Percentiles rank a stretch among this genome's conserved stretches.
Evolutionary conservation across 73 alveolate genomes (phyloP).

Genomic region (Paramecium sonneborni): DNA sequence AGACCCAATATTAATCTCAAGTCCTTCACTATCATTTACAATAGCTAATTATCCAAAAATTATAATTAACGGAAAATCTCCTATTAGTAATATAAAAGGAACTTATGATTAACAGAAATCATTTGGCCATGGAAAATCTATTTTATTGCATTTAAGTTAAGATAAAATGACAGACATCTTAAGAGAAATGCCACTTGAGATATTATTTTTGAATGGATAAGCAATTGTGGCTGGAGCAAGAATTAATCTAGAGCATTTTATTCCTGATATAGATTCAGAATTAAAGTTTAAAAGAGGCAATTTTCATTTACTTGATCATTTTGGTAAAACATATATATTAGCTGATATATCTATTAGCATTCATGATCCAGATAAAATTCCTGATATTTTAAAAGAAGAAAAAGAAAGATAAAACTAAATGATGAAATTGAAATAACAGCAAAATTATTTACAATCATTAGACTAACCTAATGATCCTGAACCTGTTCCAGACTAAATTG

Average conservation of each 20-base stretch:
- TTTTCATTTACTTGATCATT: slow-evolving; percentile 35
- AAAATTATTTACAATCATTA: neutral
- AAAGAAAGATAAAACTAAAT: neutral
- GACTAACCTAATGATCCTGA: neutral
- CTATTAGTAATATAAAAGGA: neutral
- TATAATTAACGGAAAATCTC: neutral
- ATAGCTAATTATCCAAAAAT: slow-evolving; percentile 33
- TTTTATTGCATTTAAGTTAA: neutral
- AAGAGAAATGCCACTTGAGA: slow-evolving; percentile 25
- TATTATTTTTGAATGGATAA: neutral
- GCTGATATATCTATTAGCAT: slow-evolving; percentile 35
- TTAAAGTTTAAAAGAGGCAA: slow-evolving; percentile 39
- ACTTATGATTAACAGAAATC: slow-evolving; percentile 5
- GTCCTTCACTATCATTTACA: slow-evolving; percentile 1
- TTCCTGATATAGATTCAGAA: slow-evolving; percentile 36
- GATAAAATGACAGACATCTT: slow-evolving; percentile 22
- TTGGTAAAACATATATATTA: neutral
- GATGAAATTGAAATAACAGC: neutral
- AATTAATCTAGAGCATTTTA: neutral
- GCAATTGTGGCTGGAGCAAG: slow-evolving; percentile 29
- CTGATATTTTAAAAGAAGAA: neutral
- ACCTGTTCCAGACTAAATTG: slow-evolving; percentile 28
- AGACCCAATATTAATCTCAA: neutral
- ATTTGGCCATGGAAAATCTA: slow-evolving; percentile 25
- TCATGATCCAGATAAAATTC: neutral